Evolutionary conservation across 2,329 filamentous ascomycete genomes (phyloP).

Genomic region (Leptographium wingfieldii): DNA sequence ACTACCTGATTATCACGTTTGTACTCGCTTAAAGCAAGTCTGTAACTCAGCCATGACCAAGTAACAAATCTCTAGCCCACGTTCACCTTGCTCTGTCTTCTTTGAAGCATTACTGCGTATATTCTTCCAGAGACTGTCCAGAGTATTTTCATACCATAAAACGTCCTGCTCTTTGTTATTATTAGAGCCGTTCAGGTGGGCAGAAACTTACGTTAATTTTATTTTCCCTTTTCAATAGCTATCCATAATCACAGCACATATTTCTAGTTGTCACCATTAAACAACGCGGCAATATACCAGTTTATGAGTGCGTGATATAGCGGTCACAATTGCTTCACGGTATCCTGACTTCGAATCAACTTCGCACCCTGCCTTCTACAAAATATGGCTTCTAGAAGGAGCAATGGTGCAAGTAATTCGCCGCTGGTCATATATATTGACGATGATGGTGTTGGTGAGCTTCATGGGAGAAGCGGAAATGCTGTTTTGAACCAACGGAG

Average conservation of each 20-base stretch:
- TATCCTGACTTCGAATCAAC: background rate
- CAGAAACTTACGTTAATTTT: background rate
- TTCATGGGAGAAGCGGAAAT: background rate
- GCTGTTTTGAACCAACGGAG: too few species aligned
- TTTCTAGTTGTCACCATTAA: background rate
- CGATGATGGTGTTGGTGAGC: background rate
- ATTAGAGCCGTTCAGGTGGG: background rate
- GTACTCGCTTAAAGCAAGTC: background rate
- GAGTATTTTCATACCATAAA: background rate
- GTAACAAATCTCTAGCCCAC: background rate
- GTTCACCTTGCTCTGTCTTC: background rate
- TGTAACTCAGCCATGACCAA: background rate
- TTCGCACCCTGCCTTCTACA: background rate
- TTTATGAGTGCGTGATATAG: background rate
- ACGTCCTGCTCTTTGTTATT: too few species aligned
- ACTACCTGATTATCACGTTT: background rate
- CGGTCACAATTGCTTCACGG: background rate
- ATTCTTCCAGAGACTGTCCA: background rate
- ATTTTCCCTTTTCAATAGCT: background rate
- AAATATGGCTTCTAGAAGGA: background rate
- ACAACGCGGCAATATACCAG: background rate
- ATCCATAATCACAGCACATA: background rate
- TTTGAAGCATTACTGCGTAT: background rate
- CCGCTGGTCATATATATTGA: background rate
- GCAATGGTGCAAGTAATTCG: background rate